Evolutionary conservation across 2,329 filamentous ascomycete species (phyloP), one percentile per base, ranked within the genome.

Genomic region (Camptophora hylomeconis): DNA sequence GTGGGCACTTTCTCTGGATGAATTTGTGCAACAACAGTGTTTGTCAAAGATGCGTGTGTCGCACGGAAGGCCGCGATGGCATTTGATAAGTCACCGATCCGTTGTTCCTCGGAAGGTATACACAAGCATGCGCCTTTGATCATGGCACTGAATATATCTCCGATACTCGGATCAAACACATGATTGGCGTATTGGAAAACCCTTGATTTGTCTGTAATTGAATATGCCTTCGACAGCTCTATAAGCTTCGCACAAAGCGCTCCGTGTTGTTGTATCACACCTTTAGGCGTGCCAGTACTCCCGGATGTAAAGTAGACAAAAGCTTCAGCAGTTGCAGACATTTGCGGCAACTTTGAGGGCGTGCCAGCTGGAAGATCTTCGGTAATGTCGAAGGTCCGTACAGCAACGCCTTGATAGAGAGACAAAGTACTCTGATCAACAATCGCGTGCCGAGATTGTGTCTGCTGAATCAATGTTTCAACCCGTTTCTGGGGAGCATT

Each of bases 181-280:
- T 65, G 69, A 9, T 63, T 67, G 3, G 67, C 69, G 32, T 69
- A 62, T 33, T 72, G 66, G 47, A 75, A 58, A 3, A 75, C 66
- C 4, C 76, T 61, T 7, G 70, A 72, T n/a, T n/a, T n/a, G n/a
- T n/a, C n/a, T n/a, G n/a, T n/a, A n/a, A n/a, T n/a, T n/a, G n/a
- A n/a, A n/a, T n/a, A n/a, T n/a, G n/a, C n/a, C n/a, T n/a, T n/a
- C n/a, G n/a, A n/a, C n/a, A n/a, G n/a, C n/a, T n/a, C n/a, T n/a
- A n/a, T n/a, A n/a, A n/a, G n/a, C n/a, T n/a, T n/a, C n/a, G n/a
- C n/a, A n/a, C n/a, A n/a, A n/a, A n/a, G n/a, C n/a, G 26, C 26
- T 11, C 10, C 10, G 25, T 80, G 75, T 6, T 67, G 69, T 36
- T 76, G 69, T n/a, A 75, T 67, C 8, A 75, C 66, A 2, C 71